Conservation (phyloP, 2,329 filamentous ascomycete species). For the Aureobasidium melanogenum region DNA sequence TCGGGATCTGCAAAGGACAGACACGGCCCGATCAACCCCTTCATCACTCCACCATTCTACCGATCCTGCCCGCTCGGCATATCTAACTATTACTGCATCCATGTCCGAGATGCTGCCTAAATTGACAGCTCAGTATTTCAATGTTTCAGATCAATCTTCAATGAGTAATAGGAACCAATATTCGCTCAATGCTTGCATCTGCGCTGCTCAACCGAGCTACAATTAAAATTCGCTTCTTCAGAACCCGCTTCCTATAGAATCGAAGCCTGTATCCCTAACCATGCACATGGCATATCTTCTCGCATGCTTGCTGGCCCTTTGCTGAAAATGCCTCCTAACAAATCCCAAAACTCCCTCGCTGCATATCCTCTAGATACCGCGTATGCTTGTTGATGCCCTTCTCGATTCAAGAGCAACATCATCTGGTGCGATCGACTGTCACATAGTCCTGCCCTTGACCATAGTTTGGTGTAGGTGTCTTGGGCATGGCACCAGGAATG, state of each 20-base stretch:
- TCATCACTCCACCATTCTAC: slow-evolving; percentile 2
- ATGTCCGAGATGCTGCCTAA: not conserved
- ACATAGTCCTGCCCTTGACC: slow-evolving; percentile 27
- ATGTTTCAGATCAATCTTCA: not conserved
- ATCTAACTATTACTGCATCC: not conserved
- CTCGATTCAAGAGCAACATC: not conserved
- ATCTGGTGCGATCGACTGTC: slow-evolving; percentile 26
- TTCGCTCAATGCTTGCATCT: not conserved
- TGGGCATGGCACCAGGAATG: slow-evolving; percentile 26
- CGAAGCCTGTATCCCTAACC: not conserved
- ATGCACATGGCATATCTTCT: not conserved
- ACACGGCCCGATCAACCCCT: not conserved
- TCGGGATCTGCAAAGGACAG: not conserved
- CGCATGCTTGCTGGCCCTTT: not conserved
- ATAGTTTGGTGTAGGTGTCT: slow-evolving; percentile 24
- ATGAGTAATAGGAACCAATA: not conserved
- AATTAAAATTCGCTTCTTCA: not conserved
- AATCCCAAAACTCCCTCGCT: slow-evolving; percentile 2
- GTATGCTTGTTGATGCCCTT: not conserved
- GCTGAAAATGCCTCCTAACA: not conserved
- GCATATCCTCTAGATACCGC: not conserved
- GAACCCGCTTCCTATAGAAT: not conserved
- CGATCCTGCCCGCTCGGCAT: not conserved
- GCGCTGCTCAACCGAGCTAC: not conserved
- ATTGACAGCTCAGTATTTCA: not conserved